A percentile compares a stretch with the other conserved stretches of the same genome.
phyloP scores from a whole-genome alignment of 345 rosid species.

The Kandelia obovata region DNA sequence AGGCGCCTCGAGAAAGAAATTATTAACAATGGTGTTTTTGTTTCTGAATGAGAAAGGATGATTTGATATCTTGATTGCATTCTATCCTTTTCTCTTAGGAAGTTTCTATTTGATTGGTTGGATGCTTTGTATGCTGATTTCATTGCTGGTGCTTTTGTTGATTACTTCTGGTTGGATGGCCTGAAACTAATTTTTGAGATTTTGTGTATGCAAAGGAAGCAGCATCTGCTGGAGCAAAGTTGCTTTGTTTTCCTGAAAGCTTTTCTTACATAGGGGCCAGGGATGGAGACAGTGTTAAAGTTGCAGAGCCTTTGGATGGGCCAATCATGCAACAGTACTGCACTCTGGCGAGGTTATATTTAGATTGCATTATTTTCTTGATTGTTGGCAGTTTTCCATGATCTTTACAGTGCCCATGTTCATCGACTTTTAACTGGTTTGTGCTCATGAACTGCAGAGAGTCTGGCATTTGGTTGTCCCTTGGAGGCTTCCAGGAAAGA shows the following conservation, averaged over 20 bases:
- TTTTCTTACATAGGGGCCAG: constrained; percentile 65
- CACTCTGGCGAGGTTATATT: constrained; percentile 75
- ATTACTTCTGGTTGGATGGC: neutral
- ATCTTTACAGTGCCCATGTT: neutral
- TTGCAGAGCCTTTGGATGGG: constrained; percentile 80
- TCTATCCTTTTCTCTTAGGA: no score
- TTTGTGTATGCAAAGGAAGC: constrained; percentile 59
- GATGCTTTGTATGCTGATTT: neutral
- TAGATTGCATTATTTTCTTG: neutral
- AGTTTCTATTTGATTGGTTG: no score
- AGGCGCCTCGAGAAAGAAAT: no score
- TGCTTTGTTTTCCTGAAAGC: constrained; percentile 87
- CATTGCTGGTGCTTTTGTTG: neutral
- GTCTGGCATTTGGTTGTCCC: constrained; percentile 78
- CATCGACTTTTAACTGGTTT: neutral
- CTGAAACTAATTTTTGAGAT: neutral
- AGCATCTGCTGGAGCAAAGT: constrained; percentile 68
- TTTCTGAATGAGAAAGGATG: no score
- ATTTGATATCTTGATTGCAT: no score
- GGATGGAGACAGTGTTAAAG: constrained; percentile 64
- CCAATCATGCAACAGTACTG: constrained; percentile 74
- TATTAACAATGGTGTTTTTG: no score
- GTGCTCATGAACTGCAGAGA: constrained; percentile 44
- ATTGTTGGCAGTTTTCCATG: neutral
- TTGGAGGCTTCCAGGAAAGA: constrained; percentile 90